phyloP scores from a whole-genome alignment of 2,329 filamentous ascomycete species.

The Calonectria honghensis region DNA sequence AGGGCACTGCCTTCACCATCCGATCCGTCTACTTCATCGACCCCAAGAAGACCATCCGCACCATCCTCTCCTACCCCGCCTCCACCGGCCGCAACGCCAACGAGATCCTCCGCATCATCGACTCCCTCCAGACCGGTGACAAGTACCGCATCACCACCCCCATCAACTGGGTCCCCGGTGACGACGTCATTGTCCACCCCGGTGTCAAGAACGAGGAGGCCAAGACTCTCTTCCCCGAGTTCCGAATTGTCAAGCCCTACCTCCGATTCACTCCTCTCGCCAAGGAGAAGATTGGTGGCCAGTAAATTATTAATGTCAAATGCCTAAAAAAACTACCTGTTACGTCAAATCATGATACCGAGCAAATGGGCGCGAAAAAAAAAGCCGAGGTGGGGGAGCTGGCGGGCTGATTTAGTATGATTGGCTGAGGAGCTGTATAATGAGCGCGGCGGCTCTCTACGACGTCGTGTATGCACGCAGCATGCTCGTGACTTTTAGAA shows the following conservation, averaged over 20 bases:
- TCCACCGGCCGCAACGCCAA: slow-evolving; percentile 89
- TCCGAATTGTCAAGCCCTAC: slow-evolving; percentile 81
- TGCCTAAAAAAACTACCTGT: background rate
- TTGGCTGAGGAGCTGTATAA: slow-evolving; percentile 33
- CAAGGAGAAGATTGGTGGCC: slow-evolving; percentile 65
- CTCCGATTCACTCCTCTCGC: slow-evolving; percentile 82
- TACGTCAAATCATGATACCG: slow-evolving; percentile 50
- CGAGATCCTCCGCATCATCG: slow-evolving; percentile 86
- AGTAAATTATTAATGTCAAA: slow-evolving; percentile 44
- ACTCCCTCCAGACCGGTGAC: slow-evolving; percentile 88
- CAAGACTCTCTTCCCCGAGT: slow-evolving; percentile 89
- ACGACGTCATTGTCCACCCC: slow-evolving; percentile 95
- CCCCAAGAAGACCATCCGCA: slow-evolving; percentile 93
- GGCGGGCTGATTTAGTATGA: slow-evolving; percentile 43
- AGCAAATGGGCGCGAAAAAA: slow-evolving; percentile 47
- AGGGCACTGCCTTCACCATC: slow-evolving; percentile 94
- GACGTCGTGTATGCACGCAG: background rate
- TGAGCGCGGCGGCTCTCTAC: background rate
- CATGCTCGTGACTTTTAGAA: slow-evolving; percentile 42
- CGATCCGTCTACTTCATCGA: slow-evolving; percentile 97
- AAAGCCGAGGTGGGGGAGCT: slow-evolving; percentile 2
- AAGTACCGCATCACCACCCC: slow-evolving; percentile 92
- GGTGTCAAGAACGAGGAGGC: slow-evolving; percentile 89
- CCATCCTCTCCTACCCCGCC: slow-evolving; percentile 94
- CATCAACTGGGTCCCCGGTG: slow-evolving; percentile 91